Conservation (phyloP, 495 filamentous ascomycete genomes). For the Penicillium chermesinum region DNA sequence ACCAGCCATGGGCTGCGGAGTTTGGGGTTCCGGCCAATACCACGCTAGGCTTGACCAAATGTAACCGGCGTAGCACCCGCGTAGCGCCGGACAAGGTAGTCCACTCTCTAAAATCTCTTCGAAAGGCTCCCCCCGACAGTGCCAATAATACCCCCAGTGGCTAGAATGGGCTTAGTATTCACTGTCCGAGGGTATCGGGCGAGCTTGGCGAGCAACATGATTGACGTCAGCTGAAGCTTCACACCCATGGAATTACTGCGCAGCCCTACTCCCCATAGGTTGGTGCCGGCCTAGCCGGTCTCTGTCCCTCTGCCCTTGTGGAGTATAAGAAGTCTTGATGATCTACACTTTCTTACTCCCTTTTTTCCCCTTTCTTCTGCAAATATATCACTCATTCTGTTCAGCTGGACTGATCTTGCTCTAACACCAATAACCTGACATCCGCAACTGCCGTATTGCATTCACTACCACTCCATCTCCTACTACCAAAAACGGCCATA, state of each 20-base stretch:
- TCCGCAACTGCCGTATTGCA: no score
- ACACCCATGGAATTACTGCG: slow-evolving; percentile 1
- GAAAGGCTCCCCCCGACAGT: background rate
- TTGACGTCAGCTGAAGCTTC: slow-evolving; percentile 22
- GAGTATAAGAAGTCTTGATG: slow-evolving; percentile 2
- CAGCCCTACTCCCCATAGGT: background rate
- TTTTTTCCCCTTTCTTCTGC: background rate
- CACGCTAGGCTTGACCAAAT: slow-evolving; percentile 5
- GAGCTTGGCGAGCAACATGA: slow-evolving; percentile 1
- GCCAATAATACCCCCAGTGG: background rate
- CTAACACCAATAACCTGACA: background rate
- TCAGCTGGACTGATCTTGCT: slow-evolving; percentile 18
- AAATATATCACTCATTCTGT: background rate
- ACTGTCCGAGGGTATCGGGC: background rate
- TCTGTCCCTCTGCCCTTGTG: background rate
- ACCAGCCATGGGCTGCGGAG: background rate
- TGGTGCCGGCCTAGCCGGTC: slow-evolving; percentile 1
- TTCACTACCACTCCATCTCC: background rate
- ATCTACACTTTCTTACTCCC: slow-evolving; percentile 1
- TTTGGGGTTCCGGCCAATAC: slow-evolving; percentile 5
- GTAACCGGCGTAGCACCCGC: slow-evolving; percentile 14
- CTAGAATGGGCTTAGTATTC: background rate
- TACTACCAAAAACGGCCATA: no score
- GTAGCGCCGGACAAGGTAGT: slow-evolving; percentile 12
- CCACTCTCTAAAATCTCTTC: background rate